phyloP scores from a whole-genome alignment of 2,329 filamentous ascomycete genomes.

The Arthrocladium fulminans region DNA sequence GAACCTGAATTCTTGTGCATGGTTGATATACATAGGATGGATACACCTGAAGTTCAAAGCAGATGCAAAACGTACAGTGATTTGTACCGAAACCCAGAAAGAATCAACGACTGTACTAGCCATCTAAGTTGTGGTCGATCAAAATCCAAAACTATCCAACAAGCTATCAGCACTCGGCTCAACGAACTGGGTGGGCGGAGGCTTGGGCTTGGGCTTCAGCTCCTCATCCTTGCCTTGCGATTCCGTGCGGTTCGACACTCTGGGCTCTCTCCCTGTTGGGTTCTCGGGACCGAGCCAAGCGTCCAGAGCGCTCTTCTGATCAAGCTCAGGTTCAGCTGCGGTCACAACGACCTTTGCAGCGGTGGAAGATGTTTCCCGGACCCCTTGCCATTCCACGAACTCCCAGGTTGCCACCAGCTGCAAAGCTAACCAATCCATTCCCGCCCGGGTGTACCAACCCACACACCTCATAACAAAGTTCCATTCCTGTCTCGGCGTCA shows the following conservation, averaged over 20 bases:
- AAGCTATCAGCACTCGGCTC: slow-evolving; percentile 87
- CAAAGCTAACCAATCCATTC: slow-evolving; percentile 80
- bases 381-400: slow-evolving; percentile 27
- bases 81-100: too few species aligned
- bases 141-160: slow-evolving; percentile 91
- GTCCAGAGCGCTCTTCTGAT: slow-evolving; percentile 47
- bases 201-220: slow-evolving; percentile 38
- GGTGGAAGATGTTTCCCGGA: background rate
- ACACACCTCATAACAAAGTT: slow-evolving; percentile 82
- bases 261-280: too few species aligned
- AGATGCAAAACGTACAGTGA: too few species aligned
- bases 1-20: too few species aligned
- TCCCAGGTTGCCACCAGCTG: slow-evolving; percentile 58
- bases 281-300: too few species aligned
- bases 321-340: slow-evolving; percentile 59
- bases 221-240: slow-evolving; percentile 31
- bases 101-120: too few species aligned
- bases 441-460: slow-evolving; percentile 78
- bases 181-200: slow-evolving; percentile 69
- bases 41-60: too few species aligned
- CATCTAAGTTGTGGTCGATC: too few species aligned
- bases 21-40: too few species aligned
- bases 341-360: slow-evolving; percentile 37
- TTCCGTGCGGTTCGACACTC: too few species aligned
- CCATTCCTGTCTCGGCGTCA: slow-evolving; percentile 74